Evolutionary conservation across 495 filamentous ascomycete genomes (phyloP).

Genomic region (Jackrogersella minutella): DNA sequence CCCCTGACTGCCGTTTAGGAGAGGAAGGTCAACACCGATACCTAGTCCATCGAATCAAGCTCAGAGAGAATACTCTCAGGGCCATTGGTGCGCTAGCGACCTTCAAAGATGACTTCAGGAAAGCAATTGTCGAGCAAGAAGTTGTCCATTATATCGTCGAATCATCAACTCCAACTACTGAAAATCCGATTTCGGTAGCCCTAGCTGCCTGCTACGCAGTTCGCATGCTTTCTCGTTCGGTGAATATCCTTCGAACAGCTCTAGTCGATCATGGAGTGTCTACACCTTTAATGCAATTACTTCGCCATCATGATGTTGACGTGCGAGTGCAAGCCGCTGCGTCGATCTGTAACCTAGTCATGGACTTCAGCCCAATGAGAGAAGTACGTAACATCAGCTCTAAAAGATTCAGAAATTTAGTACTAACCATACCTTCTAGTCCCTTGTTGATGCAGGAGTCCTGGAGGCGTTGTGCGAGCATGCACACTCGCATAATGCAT

Average conservation of each 20-base stretch:
- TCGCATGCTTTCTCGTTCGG: slow-evolving; percentile 80
- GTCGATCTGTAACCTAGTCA: slow-evolving; percentile 80
- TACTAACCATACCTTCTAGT: slow-evolving; percentile 55
- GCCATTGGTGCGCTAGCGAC: slow-evolving; percentile 80
- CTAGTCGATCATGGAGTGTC: slow-evolving; percentile 87
- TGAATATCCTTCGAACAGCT: slow-evolving; percentile 82
- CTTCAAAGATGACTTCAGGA: slow-evolving; percentile 85
- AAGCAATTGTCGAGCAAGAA: slow-evolving; percentile 81
- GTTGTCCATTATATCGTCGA: slow-evolving; percentile 83
- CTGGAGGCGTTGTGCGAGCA: slow-evolving; percentile 82
- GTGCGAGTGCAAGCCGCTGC: slow-evolving; percentile 87
- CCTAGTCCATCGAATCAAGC: slow-evolving; percentile 75
- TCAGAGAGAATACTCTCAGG: slow-evolving; percentile 78
- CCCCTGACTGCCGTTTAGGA: slow-evolving; percentile 59
- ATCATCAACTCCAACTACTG: slow-evolving; percentile 70
- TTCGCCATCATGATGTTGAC: slow-evolving; percentile 78
- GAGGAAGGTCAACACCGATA: slow-evolving; percentile 67
- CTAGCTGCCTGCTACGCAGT: slow-evolving; percentile 85
- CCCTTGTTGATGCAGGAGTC: slow-evolving; percentile 77
- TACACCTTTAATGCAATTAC: slow-evolving; percentile 76
- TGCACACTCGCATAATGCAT: slow-evolving; percentile 76
- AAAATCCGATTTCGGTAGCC: slow-evolving; percentile 67
- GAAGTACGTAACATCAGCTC: slow-evolving; percentile 61
- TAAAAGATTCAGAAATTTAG: neutral
- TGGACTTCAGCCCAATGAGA: slow-evolving; percentile 90